Base-by-base conservation (phyloP, 2,329 filamentous ascomycete genomes). In the Colletotrichum spinosum region DNA sequence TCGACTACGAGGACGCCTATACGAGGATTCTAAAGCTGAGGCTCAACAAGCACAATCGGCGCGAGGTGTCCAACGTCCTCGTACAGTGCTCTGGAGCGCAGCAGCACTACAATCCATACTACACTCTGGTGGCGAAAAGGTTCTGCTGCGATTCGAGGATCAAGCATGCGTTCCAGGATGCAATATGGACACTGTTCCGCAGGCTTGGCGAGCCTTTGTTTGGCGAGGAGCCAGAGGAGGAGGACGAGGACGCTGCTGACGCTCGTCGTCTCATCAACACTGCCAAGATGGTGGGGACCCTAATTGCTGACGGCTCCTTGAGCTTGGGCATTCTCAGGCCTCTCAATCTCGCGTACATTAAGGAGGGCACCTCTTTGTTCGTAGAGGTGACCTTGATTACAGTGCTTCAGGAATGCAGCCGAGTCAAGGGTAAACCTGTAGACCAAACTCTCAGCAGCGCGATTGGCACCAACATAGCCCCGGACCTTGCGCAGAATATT, bases 41-140 rank as follows among this genome's bases (percentile, higher is more conserved):
- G 41, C 84, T 99, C 51, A 97, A 96, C 79, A 92, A 90, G 70
- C 88, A 92, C 15, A 94, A 97, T 73, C 90, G 96, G 69, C 86
- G 90, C 33, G 95, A 98, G 75, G 92, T 98, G 38, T 90, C 95
- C 1, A 89, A 91, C 56, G 94, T 99, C 15, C 83, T 99, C 35
- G 85, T 97, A 8, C 94, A 96, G 70, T 97, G 94, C 74, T 90
- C 90, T 1, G 92, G 92, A 48, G 90, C 91, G 3, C 96, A 98
- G 78, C 84, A 90, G 61, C 84, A 84, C 1, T 97, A 97, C 78
- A 99, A 99, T 72, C 92, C 92, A 0, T 99, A 97, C 79, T 99
- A 99, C 75, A 92, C 92, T 0, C 82, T 97, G 1, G 90, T 99
- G 42, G 94, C 93, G 9, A 88, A 87, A 52, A 90, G 90, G 69